Conservation (phyloP, 805 yeast genomes). For the Candida glaebosa region DNA sequence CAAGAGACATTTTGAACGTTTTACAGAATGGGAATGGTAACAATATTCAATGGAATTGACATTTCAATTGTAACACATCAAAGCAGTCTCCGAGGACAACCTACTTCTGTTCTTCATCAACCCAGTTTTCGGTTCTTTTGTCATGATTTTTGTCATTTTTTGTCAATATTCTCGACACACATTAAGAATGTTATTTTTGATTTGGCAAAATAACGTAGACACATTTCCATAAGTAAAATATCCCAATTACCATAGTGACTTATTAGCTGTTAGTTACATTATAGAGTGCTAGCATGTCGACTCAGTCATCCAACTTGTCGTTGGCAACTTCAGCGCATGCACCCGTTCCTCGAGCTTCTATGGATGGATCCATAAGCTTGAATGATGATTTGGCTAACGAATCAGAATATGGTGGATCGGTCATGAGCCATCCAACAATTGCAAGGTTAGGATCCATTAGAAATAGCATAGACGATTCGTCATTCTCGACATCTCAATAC, state of each 20-base stretch:
- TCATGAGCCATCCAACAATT: constrained; percentile 11
- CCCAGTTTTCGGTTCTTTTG: not conserved
- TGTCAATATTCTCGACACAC: not conserved
- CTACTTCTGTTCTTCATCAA: not conserved
- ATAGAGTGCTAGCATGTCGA: constrained; percentile 3
- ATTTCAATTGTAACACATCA: too few relatives aligned
- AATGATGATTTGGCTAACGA: constrained; percentile 32
- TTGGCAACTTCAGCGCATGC: constrained; percentile 5
- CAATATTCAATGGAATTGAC: too few relatives aligned
- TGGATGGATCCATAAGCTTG: constrained; percentile 22
- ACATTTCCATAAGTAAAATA: too few relatives aligned
- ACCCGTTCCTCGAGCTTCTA: constrained; percentile 12
- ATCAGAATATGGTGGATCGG: constrained; percentile 21
- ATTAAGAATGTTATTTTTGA: too few relatives aligned
- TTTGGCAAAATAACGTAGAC: too few relatives aligned
- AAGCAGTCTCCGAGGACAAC: too few relatives aligned
- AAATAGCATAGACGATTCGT: constrained; percentile 30
- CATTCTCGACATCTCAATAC: constrained; percentile 25
- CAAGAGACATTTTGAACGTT: too few relatives aligned
- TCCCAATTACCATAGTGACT: not conserved
- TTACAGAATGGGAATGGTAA: too few relatives aligned
- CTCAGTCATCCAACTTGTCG: constrained; percentile 5
- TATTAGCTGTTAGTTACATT: not conserved
- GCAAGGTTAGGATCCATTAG: constrained; percentile 17
- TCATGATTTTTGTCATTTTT: not conserved